Evolutionary conservation across 2,329 filamentous ascomycete genomes (phyloP), one percentile per base, ranked within the genome.

Genomic region (Coniella lustricola): DNA sequence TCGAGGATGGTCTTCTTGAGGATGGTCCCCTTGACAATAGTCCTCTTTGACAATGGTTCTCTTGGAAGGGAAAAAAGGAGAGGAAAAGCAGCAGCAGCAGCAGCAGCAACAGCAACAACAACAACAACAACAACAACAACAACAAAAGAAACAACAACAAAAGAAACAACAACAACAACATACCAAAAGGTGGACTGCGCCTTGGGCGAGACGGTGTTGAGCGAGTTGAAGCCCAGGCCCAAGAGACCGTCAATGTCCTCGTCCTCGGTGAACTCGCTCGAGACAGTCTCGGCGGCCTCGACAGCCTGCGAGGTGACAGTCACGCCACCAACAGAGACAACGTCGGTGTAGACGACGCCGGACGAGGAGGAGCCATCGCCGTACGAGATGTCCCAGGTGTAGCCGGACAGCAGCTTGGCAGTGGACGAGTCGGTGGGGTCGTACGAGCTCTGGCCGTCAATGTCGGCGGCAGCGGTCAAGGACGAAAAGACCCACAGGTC

Each of bases 401-500:
- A 48, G 40, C 59, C 60, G 16, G 50, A 49, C 54, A 79, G 56
- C 50, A 70, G 63, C 56, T 70, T 71, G 37, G 68, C 64, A 10
- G 67, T 71, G 31, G 56, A 60, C 51, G 70, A 67, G 18, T 64
- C 53, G 47, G 63, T 58, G 16, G 75, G 74, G 49, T 73, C 70
- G 67, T 85, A 85, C 62, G 77, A 62, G 50, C 64, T 63, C 62
- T 84, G 81, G 20, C 77, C 77, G 8, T 56, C 58, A 41, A 70
- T 66, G 53, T 77, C 64, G 7, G 65, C 61, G 9, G 63, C 54
- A 5, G 76, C 62, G 31, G 80, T 73, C 45, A 78, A 67, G 37
- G 65, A 70, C 13, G 79, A 83, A 67, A 81, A 85, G 29, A 82
- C 79, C 82, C 82, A 86, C 72, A 86, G 70, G 66, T 85, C 82